Conservation (phyloP, 495 filamentous ascomycete species). For the Apiosordaria backusii region DNA sequence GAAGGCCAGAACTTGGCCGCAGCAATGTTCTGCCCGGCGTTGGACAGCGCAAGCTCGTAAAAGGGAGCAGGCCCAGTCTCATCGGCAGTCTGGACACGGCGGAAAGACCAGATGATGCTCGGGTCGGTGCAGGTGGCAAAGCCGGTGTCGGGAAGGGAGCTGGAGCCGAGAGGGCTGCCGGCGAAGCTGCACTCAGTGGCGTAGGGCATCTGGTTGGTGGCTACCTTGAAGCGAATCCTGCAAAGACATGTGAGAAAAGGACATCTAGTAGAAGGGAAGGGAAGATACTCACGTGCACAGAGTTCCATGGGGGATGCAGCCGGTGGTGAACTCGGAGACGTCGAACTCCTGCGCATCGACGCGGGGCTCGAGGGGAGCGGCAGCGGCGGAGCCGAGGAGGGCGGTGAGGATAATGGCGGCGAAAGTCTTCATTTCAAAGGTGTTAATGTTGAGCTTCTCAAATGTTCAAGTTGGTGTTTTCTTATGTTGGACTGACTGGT, state of each 20-base stretch:
- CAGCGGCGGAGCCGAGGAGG: slow-evolving; percentile 18
- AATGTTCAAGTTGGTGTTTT: too few relatives aligned
- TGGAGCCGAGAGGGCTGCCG: slow-evolving; percentile 11
- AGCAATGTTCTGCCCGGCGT: slow-evolving; percentile 21
- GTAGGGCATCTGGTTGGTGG: slow-evolving; percentile 26
- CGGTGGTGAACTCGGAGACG: slow-evolving; percentile 29
- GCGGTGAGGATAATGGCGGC: slow-evolving; percentile 8
- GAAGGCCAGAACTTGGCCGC: slow-evolving; percentile 19
- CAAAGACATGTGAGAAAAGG: background rate
- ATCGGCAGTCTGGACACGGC: slow-evolving; percentile 7
- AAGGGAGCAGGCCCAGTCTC: slow-evolving; percentile 7
- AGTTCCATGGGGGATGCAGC: slow-evolving; percentile 32
- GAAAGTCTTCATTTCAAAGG: slow-evolving; percentile 19
- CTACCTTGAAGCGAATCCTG: slow-evolving; percentile 23
- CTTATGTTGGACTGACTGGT: too few relatives aligned
- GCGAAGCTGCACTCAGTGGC: slow-evolving; percentile 20
- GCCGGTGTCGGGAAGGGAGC: slow-evolving; percentile 21
- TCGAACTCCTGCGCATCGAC: slow-evolving; percentile 25
- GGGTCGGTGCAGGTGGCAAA: slow-evolving; percentile 22
- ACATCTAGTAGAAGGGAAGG: background rate
- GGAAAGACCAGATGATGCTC: slow-evolving; percentile 23
- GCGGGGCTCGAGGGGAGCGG: slow-evolving; percentile 22
- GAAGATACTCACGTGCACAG: slow-evolving; percentile 25
- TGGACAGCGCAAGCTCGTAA: slow-evolving; percentile 23
- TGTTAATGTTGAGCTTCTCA: background rate